phyloP scores from a whole-genome alignment of 805 yeast species.

The Hanseniaspora lindneri region DNA sequence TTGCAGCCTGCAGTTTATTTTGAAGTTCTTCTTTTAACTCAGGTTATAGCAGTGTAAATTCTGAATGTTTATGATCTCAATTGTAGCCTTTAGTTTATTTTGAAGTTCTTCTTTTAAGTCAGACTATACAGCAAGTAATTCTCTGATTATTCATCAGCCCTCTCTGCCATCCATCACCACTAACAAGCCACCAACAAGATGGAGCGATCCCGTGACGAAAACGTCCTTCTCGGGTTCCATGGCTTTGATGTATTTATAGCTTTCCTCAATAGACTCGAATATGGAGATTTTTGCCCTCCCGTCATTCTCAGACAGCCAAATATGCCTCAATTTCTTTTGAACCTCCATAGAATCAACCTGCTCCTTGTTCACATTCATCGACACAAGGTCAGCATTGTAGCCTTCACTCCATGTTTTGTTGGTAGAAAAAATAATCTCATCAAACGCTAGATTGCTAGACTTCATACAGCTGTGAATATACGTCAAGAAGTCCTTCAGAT shows the following conservation, averaged over 20 bases:
- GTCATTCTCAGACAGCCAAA: constrained; percentile 51
- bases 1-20: too few relatives aligned
- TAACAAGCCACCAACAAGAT: constrained; percentile 85
- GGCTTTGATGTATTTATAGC: constrained; percentile 35
- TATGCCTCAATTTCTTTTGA: constrained; percentile 59
- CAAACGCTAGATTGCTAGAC: constrained; percentile 40
- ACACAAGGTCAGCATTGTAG: constrained; percentile 71
- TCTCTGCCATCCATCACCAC: constrained; percentile 67
- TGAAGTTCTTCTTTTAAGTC: too few relatives aligned
- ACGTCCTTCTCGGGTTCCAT: constrained; percentile 47
- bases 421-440: constrained; percentile 74
- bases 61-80: background rate
- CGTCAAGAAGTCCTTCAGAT: constrained; percentile 45
- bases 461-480: constrained; percentile 27
- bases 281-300: constrained; percentile 38
- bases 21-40: too few relatives aligned
- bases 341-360: constrained; percentile 69
- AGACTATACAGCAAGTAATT: too few relatives aligned
- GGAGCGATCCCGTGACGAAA: constrained; percentile 66
- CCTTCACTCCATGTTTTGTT: constrained; percentile 87
- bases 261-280: constrained; percentile 63
- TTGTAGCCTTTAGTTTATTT: too few relatives aligned
- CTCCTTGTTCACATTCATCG: constrained; percentile 70
- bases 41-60: too few relatives aligned
- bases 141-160: too few relatives aligned